Base-by-base conservation (phyloP, 2,329 filamentous ascomycete genomes). In the Emergomyces pasteurianus region DNA sequence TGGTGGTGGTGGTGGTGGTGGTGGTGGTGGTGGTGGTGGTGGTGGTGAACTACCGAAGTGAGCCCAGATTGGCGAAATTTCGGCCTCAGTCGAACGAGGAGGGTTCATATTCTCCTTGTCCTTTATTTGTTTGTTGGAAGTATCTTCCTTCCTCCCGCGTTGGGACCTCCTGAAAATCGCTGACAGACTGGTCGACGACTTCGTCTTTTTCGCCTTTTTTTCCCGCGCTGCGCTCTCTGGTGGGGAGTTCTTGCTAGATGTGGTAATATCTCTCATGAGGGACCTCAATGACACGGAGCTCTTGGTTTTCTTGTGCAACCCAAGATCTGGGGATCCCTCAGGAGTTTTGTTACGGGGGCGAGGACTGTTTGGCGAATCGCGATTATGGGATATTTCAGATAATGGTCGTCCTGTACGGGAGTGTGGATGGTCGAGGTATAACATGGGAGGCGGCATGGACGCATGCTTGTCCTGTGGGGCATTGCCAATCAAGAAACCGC, bases 101-200 rank as follows among this genome's bases (percentile, higher is more conserved):
- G 89, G 89, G 38, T 83, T 86, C 59, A 81, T 82, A 71, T 96
- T 96, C 74, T 96, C 91, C 74, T 95, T 95, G 72, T 92, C 86
- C 68, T 83, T 86, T 34, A 73, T 74, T 47, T 75, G 73, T 46
- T 23, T 78, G 26, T 23, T 78, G 28, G 78, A 73, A 59, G 80
- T 78, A 7, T 84, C 81, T 14, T 83, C 81, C 63, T 83, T 82
- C 28, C 87, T 74, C 65, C 84, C 86, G 69, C 86, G 89, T 59
- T 86, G 80, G 10, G 89, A 90, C 61, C 87, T 86, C 61, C 85
- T 85, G 58, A 96, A 81, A 60, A 96, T 81, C 4, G 82, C 85
- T 0, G 85, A 84, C n/a, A 97, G 80, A 71, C 91, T 95, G 38
- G 88, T 88, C 3, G 88, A 83, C 0, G 92, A 95, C 73, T 92